phyloP scores from a whole-genome alignment of 1,284 basidiomycete genomes.

The Ustilago loliicola region DNA sequence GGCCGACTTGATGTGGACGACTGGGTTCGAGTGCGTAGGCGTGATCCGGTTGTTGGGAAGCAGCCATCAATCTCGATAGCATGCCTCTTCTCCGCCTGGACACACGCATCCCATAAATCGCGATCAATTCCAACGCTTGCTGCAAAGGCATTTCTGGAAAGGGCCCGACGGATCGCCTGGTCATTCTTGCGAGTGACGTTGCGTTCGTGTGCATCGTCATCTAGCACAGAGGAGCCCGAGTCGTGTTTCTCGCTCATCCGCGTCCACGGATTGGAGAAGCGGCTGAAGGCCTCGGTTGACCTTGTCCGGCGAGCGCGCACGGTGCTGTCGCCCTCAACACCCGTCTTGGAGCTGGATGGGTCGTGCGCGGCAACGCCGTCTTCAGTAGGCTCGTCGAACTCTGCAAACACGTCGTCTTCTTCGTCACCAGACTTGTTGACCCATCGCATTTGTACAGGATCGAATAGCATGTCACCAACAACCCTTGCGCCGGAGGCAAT shows the following conservation, averaged over 20 bases:
- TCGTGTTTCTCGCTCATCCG: conserved; percentile 18
- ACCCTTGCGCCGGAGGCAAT: conserved; percentile 75
- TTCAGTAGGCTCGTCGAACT: conserved; percentile 34
- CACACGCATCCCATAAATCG: conserved; percentile 44
- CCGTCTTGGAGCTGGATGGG: not conserved
- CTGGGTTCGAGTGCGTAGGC: conserved; percentile 14
- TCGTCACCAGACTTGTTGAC: conserved; percentile 82
- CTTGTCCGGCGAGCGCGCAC: conserved; percentile 42
- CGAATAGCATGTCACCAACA: conserved; percentile 97
- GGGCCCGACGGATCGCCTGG: conserved; percentile 23
- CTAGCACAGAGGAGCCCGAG: conserved; percentile 5
- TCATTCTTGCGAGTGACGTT: conserved; percentile 28
- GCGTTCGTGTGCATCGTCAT: conserved; percentile 24
- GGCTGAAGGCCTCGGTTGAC: conserved; percentile 34
- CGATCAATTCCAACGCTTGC: conserved; percentile 45
- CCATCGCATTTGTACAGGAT: conserved; percentile 94
- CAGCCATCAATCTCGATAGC: conserved; percentile 43
- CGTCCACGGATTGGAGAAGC: conserved; percentile 25
- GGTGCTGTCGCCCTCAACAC: conserved; percentile 34
- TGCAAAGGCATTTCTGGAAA: conserved; percentile 22
- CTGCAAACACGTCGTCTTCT: conserved; percentile 73
- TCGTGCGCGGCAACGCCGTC: conserved; percentile 18
- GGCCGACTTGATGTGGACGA: conserved; percentile 26
- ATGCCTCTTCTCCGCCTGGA: conserved; percentile 55
- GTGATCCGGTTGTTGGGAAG: conserved; percentile 15